Base-by-base conservation (phyloP, 495 filamentous ascomycete genomes). In the Penicillium silybi region DNA sequence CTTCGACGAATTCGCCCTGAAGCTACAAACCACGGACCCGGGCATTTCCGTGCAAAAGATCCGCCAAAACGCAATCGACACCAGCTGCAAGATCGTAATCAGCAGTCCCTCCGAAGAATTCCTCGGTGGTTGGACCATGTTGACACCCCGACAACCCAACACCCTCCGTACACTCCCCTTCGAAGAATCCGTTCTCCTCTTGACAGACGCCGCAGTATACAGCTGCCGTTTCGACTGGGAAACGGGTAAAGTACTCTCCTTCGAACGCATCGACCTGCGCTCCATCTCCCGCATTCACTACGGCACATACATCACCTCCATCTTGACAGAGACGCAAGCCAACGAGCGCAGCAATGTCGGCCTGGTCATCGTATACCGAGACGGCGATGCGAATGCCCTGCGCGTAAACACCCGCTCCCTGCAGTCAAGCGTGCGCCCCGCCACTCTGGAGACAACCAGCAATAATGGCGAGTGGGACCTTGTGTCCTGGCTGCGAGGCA, bases 181-280 rank as follows among this genome's bases (percentile, higher is more conserved):
- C 46, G 87, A 90, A 54, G 93, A 98, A 62, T 83, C 81, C 0
- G 87, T 97, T 1, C 75, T 97, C 1, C 76, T 98, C 2, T 75
- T 98, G 7, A 98, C 92, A 5, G 85, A 95, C 47, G 73, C 76
- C 6, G 91, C 90, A 2, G 65, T 97, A 6, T 98, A 97, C 61
- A 82, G 85, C 42, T 95, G 91, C 62, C 80, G 87, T 16, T 92
- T 97, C 56, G 91, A 97, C 68, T 96, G 90, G 87, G 85, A 86
- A 53, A 81, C 89, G 4, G 92, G 96, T 72, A 97, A 96, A 68
- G 88, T 97, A 0, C 80, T 84, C 1, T 89, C 85, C 0, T 97
- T 96, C 59, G 90, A 95, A 67, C 76, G 92, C n/a, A 84, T 96
- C 11, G 85, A 86, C 48, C 74, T 97, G 26, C 77, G 80, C 6